These are phyloP conservation scores for Hypoxylon sp. DNA, from an alignment of 2,329 filamentous ascomycete genomes.

Conservation along the genomic window DNA sequence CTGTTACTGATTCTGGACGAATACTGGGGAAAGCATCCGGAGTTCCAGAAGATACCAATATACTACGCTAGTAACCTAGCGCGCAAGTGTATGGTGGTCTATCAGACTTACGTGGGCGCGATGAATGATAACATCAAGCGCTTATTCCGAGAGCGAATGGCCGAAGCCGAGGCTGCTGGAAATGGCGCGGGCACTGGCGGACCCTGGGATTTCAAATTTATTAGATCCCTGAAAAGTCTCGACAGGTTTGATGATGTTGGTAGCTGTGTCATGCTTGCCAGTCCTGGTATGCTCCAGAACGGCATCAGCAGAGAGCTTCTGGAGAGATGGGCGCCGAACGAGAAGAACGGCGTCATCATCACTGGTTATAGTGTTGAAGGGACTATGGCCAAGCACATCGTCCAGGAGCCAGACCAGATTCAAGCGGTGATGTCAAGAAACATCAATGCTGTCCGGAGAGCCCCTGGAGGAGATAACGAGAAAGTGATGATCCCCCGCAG, in stretches of 20 bases:
- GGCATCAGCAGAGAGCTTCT: conserved; percentile 93
- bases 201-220: conserved; percentile 97
- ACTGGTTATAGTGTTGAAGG: conserved; percentile 99
- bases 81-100: conserved; percentile 97
- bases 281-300: conserved; percentile 98
- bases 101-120: conserved; percentile 96
- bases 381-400: conserved; percentile 96
- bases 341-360: conserved; percentile 98
- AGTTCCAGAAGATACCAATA: conserved; percentile 92
- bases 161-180: conserved; percentile 86
- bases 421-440: conserved; percentile 90
- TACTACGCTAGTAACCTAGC: conserved; percentile 98
- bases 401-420: conserved; percentile 95
- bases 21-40: conserved; percentile 92
- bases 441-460: conserved; percentile 73
- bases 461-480: conserved; percentile 79
- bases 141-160: conserved; percentile 93
- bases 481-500: conserved; percentile 92
- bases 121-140: conserved; percentile 99
- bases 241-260: conserved; percentile 97
- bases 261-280: conserved; percentile 96
- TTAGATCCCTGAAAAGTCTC: conserved; percentile 90
- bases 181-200: conserved; percentile 82
- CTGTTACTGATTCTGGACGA: conserved; percentile 95
- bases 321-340: conserved; percentile 95